phyloP scores from a whole-genome alignment of 805 yeast genomes.

The Wickerhamomyces kurtzmanii region DNA sequence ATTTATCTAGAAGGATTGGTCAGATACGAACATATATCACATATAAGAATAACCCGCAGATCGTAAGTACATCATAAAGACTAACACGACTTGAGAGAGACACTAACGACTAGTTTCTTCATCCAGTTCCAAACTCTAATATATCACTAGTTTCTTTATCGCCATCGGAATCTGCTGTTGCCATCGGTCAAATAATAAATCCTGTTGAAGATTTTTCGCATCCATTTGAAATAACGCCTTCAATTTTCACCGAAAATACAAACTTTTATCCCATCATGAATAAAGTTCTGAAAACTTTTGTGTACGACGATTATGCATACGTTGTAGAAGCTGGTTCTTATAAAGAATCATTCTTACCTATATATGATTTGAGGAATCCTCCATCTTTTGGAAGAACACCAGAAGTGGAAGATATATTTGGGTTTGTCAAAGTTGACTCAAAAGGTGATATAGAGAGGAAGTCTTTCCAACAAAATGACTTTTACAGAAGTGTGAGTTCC shows the following conservation, averaged over 20 bases:
- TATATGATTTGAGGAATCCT: constrained; percentile 57
- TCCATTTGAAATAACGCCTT: constrained; percentile 1
- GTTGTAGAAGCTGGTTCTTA: constrained; percentile 46
- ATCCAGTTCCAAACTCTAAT: background rate
- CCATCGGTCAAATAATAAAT: too few species aligned
- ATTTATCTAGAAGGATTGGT: too few species aligned
- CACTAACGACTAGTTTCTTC: background rate
- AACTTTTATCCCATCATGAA: constrained; percentile 6
- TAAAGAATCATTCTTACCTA: constrained; percentile 50
- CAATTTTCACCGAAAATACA: constrained; percentile 5
- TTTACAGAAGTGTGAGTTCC: constrained; percentile 43
- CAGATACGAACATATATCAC: too few species aligned
- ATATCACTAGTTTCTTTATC: background rate
- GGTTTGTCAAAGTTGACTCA: constrained; percentile 52
- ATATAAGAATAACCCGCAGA: too few species aligned
- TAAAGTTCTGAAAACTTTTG: constrained; percentile 8
- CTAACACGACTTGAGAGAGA: background rate
- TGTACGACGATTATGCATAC: constrained; percentile 39
- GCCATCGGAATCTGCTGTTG: background rate
- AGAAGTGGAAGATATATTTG: constrained; percentile 60
- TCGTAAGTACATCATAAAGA: too few species aligned
- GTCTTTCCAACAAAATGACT: constrained; percentile 45
- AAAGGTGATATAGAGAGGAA: constrained; percentile 44
- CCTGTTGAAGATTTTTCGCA: too few species aligned
- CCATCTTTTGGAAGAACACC: constrained; percentile 62